Evolutionary conservation across 2,329 filamentous ascomycete genomes (phyloP).

Genomic region (Cercospora nicotianae): DNA sequence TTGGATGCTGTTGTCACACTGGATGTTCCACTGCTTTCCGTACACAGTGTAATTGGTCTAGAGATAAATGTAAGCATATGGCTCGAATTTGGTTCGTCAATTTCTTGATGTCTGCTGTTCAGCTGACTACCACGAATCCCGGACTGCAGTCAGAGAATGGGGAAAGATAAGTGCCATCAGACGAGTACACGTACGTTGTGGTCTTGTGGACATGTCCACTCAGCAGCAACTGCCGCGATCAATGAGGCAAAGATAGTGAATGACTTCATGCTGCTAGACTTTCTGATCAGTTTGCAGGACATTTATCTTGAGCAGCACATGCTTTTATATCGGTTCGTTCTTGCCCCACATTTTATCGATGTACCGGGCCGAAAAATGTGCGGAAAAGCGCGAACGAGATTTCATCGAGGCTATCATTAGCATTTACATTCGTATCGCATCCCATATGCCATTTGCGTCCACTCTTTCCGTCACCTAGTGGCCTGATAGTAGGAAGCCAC

Average conservation of each 20-base stretch:
- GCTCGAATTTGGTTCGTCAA: background rate
- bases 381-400: background rate
- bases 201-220: constrained; percentile 7
- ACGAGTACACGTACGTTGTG: constrained; percentile 1
- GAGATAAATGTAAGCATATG: background rate
- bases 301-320: background rate
- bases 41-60: constrained; percentile 8
- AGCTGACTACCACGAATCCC: background rate
- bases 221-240: constrained; percentile 1
- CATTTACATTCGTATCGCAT: background rate
- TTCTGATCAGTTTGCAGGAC: background rate
- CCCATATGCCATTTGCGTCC: background rate
- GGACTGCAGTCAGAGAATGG: background rate
- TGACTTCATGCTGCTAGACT: constrained; percentile 2
- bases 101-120: background rate
- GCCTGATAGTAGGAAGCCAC: background rate
- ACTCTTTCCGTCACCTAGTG: background rate
- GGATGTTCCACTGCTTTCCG: constrained; percentile 10
- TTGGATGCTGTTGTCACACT: constrained; percentile 11
- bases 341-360: background rate
- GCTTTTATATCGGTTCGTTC: background rate
- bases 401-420: constrained; percentile 2
- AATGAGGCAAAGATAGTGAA: constrained; percentile 1
- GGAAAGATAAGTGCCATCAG: background rate
- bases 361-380: background rate